Percentiles rank a stretch among this genome's conserved stretches.
Evolutionary conservation across 2,329 filamentous ascomycete genomes (phyloP).

Genomic region (Pezicula neosporulosa): DNA sequence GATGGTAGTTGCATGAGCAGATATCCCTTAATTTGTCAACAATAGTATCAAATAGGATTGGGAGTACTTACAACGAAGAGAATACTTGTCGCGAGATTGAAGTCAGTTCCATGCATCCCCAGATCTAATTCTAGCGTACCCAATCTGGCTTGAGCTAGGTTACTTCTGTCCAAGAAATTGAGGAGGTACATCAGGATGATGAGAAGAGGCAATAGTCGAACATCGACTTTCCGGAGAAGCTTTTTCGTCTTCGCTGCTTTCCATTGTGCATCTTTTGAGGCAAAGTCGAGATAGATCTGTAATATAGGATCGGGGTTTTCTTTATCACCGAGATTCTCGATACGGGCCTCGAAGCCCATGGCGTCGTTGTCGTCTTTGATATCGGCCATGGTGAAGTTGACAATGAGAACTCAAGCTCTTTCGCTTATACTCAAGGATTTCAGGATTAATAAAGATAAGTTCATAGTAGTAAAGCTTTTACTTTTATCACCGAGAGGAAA

Average conservation of each 20-base stretch:
- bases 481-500: background rate
- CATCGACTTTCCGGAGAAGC: conserved; percentile 47
- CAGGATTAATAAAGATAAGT: background rate
- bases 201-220: conserved; percentile 47
- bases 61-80: conserved; percentile 44
- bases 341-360: background rate
- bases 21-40: conserved; percentile 30
- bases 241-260: conserved; percentile 24
- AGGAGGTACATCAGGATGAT: conserved; percentile 54
- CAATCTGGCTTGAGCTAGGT: conserved; percentile 51
- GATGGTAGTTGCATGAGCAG: conserved; percentile 44
- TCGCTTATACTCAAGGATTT: background rate
- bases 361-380: background rate
- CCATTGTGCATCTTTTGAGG: conserved; percentile 25
- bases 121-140: conserved; percentile 51
- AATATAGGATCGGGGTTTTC: background rate
- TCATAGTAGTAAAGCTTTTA: background rate
- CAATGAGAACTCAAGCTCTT: no score
- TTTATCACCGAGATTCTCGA: background rate
- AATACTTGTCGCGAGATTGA: conserved; percentile 51
- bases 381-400: background rate
- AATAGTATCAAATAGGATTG: background rate
- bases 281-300: conserved; percentile 22
- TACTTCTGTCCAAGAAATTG: conserved; percentile 49
- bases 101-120: conserved; percentile 51